These are phyloP conservation scores for Syzygium malaccense DNA, from an alignment of 441 rosid species.

Conservation along the genomic window DNA sequence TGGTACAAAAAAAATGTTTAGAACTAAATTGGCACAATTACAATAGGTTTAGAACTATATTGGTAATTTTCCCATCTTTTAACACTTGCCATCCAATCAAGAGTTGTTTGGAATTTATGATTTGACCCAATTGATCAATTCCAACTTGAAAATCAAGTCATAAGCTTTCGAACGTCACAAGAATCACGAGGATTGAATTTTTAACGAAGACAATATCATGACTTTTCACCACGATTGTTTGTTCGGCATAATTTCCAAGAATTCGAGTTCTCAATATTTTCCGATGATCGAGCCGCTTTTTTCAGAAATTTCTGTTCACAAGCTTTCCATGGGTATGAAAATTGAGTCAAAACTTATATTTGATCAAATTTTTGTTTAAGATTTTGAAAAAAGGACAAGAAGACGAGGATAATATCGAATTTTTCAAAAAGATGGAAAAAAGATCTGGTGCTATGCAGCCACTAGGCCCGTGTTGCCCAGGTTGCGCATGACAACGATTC, in stretches of 20 bases:
- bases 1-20: too few relatives aligned
- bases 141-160: background rate
- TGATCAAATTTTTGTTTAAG: too few relatives aligned
- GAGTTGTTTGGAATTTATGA: background rate
- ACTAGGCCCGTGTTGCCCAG: too few relatives aligned
- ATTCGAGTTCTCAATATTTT: background rate
- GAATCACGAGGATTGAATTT: background rate
- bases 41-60: too few relatives aligned
- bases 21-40: too few relatives aligned
- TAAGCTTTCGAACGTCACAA: background rate
- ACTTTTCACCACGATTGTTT: background rate
- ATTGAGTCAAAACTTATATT: background rate
- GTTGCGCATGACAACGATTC: too few relatives aligned
- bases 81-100: rapidly evolving
- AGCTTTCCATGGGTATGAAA: background rate
- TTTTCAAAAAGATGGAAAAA: too few relatives aligned
- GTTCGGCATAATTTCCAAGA: background rate
- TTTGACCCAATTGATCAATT: background rate
- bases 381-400: too few relatives aligned
- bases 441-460: too few relatives aligned
- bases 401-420: too few relatives aligned
- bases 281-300: background rate
- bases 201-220: too few relatives aligned
- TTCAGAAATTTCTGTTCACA: background rate
- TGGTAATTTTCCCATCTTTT: too few relatives aligned